Base-by-base conservation (phyloP, 768 basidiomycete species). In the Tricholoma bakamatsutake region DNA sequence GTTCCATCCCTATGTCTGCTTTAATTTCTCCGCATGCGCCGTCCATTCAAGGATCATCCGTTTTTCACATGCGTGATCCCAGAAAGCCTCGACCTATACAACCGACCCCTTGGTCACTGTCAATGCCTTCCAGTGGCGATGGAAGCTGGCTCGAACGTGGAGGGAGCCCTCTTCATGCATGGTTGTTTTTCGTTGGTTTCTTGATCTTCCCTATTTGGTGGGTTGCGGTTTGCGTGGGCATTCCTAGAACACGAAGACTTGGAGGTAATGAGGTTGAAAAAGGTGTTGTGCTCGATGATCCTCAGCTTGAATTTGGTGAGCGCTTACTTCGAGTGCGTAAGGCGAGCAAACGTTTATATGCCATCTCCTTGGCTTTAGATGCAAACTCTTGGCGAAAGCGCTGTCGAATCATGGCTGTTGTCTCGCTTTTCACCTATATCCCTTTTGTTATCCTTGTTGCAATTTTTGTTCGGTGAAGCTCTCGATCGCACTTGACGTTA, bases 21-120 rank as follows among this genome's bases (percentile, higher is more conserved):
- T 73, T 90, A 59, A 78, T 92, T 42, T 84, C 87, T 3, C 88
- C 89, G 0, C 88, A 87, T 62, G 88, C 86, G 24, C 89, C 88
- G 4, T 90, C 89, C 7, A 63, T 92, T 37, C 71, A 75, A 35
- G 76, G 72, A 45, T 83, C 82, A 11, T 69, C 79, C 28, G 77
- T 75, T 15, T 91, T 84, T 61, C 87, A 90, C 63, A 91, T 91
- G 89, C 82, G 86, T 33, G 89, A 91, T 67, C 89, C 88, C 0
- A 79, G 83, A 17, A 85, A 76, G 60, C 87, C 87, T 4, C 77
- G 80, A 0, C 81, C 78, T 43, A 69, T 80, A 3, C 76, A 79
- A 54, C 70, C 74, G 51, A 89, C 88, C 1, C 75, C 80, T 6
- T 90, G 87, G 89, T 64, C 75, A 13, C 74, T 87, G 52, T 75